Evolutionary conservation across 768 basidiomycete genomes (phyloP), one percentile per base, ranked within the genome.

Genomic region (Boletus sp.): DNA sequence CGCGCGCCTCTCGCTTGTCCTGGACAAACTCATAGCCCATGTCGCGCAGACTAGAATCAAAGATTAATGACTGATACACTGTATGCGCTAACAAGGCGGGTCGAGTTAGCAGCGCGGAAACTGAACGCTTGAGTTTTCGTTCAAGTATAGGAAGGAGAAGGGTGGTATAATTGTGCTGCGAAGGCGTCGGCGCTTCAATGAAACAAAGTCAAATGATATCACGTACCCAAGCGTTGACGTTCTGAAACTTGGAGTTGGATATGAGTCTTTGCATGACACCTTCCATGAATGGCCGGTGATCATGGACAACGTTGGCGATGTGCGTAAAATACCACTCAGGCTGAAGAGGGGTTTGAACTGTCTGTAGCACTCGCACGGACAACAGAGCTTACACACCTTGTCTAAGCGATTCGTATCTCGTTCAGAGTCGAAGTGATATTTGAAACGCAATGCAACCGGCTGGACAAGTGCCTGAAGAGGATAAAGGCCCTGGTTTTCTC

Each of bases 251-350:
- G 14, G 87, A 82, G n/a, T 78, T 72, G 4, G 80, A 72, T 28
- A 97, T 69, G 3, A 98, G 69, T 30, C 75, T 78, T 69, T 96
- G 94, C 18, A 96, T 74, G 44, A 88, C 77, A 9, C 73, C 74
- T 48, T 90, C 85, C 80, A 97, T 85, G 71, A 98, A 95, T 2
- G 78, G 71, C 28, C 83, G 80, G 58, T 98, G 94, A 55, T 96
- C 91, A 63, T 94, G 92, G 12, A 84, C 81, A 56, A 89, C 83
- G 67, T 98, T 95, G 47, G 92, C 79, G 24, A 98, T 77, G 69
- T 98, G 92, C 3, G 93, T 88, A 68, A 98, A 91, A 66, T 92
- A 98, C 92, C 95, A 98, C 71, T 98, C 97, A 1, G 97, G 96
- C 93, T 96, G 66, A 24, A 47, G 52, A 60, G 29, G 40, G 24